Evolutionary conservation across 805 yeast genomes (phyloP).

Genomic region (Starmera caribaea): DNA sequence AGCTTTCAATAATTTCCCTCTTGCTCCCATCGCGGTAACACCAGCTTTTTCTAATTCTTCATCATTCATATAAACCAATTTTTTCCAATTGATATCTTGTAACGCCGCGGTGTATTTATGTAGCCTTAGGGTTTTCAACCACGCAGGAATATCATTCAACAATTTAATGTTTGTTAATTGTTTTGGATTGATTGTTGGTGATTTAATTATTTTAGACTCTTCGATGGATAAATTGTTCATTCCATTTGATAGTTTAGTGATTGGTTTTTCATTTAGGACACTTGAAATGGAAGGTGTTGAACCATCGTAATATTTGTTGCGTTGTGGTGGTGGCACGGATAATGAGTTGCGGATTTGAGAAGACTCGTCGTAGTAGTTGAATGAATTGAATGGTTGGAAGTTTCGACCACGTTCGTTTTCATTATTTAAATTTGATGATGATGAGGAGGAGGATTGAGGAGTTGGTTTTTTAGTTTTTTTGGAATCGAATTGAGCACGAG

Average conservation of each 20-base stretch:
- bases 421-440: not conserved
- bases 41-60: constrained; percentile 66
- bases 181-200: constrained; percentile 36
- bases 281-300: constrained; percentile 3
- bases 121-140: constrained; percentile 83
- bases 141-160: constrained; percentile 74
- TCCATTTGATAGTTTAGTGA: constrained; percentile 14
- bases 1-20: constrained; percentile 87
- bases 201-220: not conserved
- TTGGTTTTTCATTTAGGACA: constrained; percentile 2
- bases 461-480: constrained; percentile 16
- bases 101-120: constrained; percentile 91
- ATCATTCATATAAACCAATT: constrained; percentile 64
- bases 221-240: constrained; percentile 8
- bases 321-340: constrained; percentile 17
- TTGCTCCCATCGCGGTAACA: constrained; percentile 90
- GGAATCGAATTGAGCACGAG: constrained; percentile 35
- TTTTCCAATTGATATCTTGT: constrained; percentile 68
- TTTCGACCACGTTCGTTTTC: constrained; percentile 11
- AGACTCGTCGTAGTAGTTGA: constrained; percentile 1
- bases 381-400: not conserved
- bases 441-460: not conserved
- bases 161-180: constrained; percentile 44
- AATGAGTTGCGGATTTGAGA: constrained; percentile 7
- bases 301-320: constrained; percentile 15